phyloP scores from a whole-genome alignment of 2,329 filamentous ascomycete genomes.

The Penicillium griseofulvum region DNA sequence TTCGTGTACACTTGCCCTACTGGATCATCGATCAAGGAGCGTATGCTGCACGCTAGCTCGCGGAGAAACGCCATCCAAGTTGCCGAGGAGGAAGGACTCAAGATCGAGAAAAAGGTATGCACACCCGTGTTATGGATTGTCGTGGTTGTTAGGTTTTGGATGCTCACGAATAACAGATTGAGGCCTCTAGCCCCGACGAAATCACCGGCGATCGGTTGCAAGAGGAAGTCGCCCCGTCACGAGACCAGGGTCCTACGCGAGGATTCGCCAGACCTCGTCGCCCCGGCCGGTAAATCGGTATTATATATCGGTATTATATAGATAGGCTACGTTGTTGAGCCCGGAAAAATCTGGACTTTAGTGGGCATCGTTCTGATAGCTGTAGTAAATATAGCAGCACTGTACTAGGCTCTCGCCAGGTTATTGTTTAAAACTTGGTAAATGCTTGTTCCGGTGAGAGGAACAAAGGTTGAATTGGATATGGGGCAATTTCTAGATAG shows the following conservation, averaged over 20 bases:
- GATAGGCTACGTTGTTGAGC: not conserved
- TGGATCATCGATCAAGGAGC: conserved; percentile 60
- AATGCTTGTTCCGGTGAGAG: not conserved
- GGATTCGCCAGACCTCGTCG: conserved; percentile 64
- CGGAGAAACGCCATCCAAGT: conserved; percentile 53
- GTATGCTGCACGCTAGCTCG: conserved; percentile 64
- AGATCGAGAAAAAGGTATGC: conserved; percentile 55
- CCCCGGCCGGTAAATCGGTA: conserved; percentile 50
- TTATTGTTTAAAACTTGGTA: not conserved
- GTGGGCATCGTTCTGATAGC: not conserved
- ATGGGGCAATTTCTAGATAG: not conserved
- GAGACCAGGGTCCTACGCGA: conserved; percentile 48
- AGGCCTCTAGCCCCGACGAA: conserved; percentile 59
- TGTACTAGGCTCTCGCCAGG: not conserved
- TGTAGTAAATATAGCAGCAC: not conserved
- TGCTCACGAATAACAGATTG: conserved; percentile 44
- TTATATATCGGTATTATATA: conserved; percentile 8
- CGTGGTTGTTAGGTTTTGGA: conserved; percentile 16
- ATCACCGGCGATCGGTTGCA: conserved; percentile 53
- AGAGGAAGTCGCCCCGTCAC: conserved; percentile 53
- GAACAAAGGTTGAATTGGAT: not conserved
- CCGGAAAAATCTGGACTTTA: too few relatives aligned
- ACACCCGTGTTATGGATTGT: not conserved
- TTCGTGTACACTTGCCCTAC: conserved; percentile 66
- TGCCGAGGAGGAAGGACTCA: conserved; percentile 56